A percentile compares a stretch with the other conserved stretches of the same genome.
These are phyloP conservation scores for Suhomyces canberraensis DNA, from an alignment of 805 yeast genomes.

Conservation along the genomic window DNA sequence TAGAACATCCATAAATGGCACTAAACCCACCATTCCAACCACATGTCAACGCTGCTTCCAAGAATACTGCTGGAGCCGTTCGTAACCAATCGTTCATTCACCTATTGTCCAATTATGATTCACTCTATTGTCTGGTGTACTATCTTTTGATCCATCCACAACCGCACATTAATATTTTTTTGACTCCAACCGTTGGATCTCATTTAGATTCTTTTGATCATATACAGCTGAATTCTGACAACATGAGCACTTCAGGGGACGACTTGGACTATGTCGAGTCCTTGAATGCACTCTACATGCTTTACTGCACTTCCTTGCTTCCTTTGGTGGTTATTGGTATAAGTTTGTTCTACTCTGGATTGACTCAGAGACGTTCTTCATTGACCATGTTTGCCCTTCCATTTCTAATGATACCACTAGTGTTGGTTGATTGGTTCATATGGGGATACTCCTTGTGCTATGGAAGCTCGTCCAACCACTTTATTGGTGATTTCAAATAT, in stretches of 20 bases:
- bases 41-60: slow-evolving; percentile 17
- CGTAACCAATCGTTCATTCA: too few species aligned
- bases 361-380: slow-evolving; percentile 41
- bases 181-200: too few species aligned
- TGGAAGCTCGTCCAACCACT: slow-evolving; percentile 29
- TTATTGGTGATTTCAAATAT: slow-evolving; percentile 19
- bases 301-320: slow-evolving; percentile 32
- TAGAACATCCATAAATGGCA: slow-evolving; percentile 4
- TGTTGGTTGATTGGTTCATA: slow-evolving; percentile 41
- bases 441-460: slow-evolving; percentile 45
- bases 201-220: too few species aligned
- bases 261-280: slow-evolving; percentile 5
- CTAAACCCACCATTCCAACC: slow-evolving; percentile 10
- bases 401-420: slow-evolving; percentile 25
- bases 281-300: slow-evolving; percentile 32
- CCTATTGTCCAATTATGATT: too few species aligned
- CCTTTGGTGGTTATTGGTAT: slow-evolving; percentile 34
- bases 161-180: too few species aligned
- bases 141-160: too few species aligned
- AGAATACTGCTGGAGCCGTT: slow-evolving; percentile 18
- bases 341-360: slow-evolving; percentile 40
- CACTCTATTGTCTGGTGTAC: too few species aligned
- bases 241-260: not conserved
- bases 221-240: too few species aligned
- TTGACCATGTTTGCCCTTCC: slow-evolving; percentile 40